These are phyloP conservation scores for Forsythia viridissima DNA, from an alignment of 257 asterid genomes.

Conservation along the genomic window DNA sequence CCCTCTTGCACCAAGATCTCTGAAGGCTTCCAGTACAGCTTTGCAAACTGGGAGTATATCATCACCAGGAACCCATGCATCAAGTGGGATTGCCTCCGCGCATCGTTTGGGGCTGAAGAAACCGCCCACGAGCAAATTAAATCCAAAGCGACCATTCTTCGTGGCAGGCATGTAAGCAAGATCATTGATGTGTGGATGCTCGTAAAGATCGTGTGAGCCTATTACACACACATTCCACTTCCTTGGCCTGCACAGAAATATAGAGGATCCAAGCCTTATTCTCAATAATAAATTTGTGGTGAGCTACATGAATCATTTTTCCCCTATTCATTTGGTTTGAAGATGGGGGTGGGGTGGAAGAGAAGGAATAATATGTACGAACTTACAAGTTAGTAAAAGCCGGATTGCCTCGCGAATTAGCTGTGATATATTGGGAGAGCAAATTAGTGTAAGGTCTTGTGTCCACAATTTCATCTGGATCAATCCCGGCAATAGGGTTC, in stretches of 20 bases:
- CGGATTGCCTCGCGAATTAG: slow-evolving; percentile 84
- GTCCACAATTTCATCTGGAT: slow-evolving; percentile 85
- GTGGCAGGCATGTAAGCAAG: slow-evolving; percentile 95
- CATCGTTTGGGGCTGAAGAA: slow-evolving; percentile 91
- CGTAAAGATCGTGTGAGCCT: slow-evolving; percentile 92
- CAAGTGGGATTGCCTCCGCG: slow-evolving; percentile 94
- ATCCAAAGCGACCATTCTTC: slow-evolving; percentile 76
- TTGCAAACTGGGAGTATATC: slow-evolving; percentile 76
- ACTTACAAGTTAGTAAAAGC: slow-evolving; percentile 84
- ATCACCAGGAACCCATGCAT: slow-evolving; percentile 96
- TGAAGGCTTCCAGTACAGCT: slow-evolving; percentile 78
- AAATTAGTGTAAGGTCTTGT: slow-evolving; percentile 82
- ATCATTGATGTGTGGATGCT: slow-evolving; percentile 97
- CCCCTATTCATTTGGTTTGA: neutral
- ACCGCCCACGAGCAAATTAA: slow-evolving; percentile 92
- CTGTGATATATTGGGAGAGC: slow-evolving; percentile 81
- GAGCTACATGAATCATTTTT: neutral
- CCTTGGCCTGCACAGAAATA: slow-evolving; percentile 70
- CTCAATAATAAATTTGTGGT: neutral
- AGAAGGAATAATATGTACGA: neutral
- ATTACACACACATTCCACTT: slow-evolving; percentile 96
- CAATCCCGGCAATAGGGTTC: slow-evolving; percentile 93
- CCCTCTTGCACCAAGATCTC: slow-evolving; percentile 90
- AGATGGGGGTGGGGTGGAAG: neutral
- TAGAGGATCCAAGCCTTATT: neutral